phyloP scores from a whole-genome alignment of 2,329 filamentous ascomycete genomes.

The Pyricularia grisea region DNA sequence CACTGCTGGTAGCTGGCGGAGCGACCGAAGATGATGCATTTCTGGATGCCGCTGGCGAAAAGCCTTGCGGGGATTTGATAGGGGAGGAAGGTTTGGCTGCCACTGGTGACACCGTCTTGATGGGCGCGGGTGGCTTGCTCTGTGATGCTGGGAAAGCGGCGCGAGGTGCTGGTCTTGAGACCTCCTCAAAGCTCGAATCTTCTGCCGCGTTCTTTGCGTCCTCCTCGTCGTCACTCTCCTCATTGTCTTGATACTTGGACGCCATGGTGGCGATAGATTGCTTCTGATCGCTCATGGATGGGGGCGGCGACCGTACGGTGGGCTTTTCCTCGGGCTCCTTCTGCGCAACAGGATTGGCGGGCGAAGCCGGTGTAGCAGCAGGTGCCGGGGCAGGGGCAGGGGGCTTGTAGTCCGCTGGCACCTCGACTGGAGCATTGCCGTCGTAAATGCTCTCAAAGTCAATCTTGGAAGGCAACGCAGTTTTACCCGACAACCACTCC shows the following conservation, averaged over 20 bases:
- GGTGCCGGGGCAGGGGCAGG: constrained; percentile 30
- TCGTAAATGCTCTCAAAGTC: constrained; percentile 90
- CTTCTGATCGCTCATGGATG: constrained; percentile 75
- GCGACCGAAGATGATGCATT: constrained; percentile 26
- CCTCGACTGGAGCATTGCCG: constrained; percentile 68
- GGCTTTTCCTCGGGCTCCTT: constrained; percentile 46
- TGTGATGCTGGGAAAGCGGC: constrained; percentile 24
- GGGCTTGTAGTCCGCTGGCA: constrained; percentile 60
- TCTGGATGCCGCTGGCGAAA: constrained; percentile 17
- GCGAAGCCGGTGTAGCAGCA: constrained; percentile 16
- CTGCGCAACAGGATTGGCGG: constrained; percentile 25
- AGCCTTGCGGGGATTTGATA: constrained; percentile 17
- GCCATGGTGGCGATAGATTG: constrained; percentile 78
- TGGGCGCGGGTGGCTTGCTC: constrained; percentile 33
- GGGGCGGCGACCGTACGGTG: constrained; percentile 43
- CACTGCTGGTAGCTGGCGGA: constrained; percentile 19
- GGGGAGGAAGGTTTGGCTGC: constrained; percentile 22
- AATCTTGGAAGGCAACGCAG: constrained; percentile 78
- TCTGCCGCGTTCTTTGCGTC: constrained; percentile 49
- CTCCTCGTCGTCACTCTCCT: constrained; percentile 47
- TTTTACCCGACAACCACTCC: constrained; percentile 85
- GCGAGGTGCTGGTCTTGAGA: constrained; percentile 65
- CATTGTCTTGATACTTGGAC: constrained; percentile 73
- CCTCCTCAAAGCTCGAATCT: constrained; percentile 78
- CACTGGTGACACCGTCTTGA: constrained; percentile 27